Base-by-base conservation (phyloP, 2,329 filamentous ascomycete species). In the Trichophyton schoenleinii region DNA sequence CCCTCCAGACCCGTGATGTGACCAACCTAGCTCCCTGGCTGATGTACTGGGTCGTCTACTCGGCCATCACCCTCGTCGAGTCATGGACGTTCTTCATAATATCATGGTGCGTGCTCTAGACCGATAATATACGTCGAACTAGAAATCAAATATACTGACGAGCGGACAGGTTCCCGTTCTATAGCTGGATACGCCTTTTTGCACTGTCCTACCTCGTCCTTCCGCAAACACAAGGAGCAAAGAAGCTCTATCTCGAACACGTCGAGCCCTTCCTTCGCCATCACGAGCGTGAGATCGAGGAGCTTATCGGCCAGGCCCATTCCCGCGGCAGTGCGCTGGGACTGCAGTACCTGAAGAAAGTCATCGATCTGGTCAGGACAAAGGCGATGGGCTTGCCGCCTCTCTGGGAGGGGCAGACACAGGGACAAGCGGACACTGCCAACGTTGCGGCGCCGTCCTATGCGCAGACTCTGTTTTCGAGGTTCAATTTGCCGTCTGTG, bases 11-110 rank as follows among this genome's bases (percentile, higher is more conserved):
- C 15, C 87, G 88, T 59, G 89, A 96, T 74, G 91, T 91, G 1
- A 87, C 89, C 42, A 86, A 95, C 71, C 82, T 96, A 63, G 89
- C 89, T 65, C 92, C 92, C 86, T 99, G 94, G 94, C 83, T 97
- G 67, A 97, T 97, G 88, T 99, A 97, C 82, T 99, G 92, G 88
- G 90, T 96, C 63, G 90, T 96, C 25, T 83, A 96, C 66, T 88
- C 89, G 64, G 87, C 89, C 72, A 84, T 86, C 68, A 80, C 91
- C 61, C 83, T 94, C 64, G 83, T 86, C 74, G 94, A 97, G 77
- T 91, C 87, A 55, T 95, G 91, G 83, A 85, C 88, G 61, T 84
- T 87, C 69, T 96, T 92, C 77, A 86, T 97, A 70, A 82, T 97
- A 55, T 82, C 82, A 72, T 97, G 91, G 87, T 86, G 76, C 59